Base-by-base conservation (phyloP, 371 early-diverging fungal genomes). In the Mucor velutinosus region DNA sequence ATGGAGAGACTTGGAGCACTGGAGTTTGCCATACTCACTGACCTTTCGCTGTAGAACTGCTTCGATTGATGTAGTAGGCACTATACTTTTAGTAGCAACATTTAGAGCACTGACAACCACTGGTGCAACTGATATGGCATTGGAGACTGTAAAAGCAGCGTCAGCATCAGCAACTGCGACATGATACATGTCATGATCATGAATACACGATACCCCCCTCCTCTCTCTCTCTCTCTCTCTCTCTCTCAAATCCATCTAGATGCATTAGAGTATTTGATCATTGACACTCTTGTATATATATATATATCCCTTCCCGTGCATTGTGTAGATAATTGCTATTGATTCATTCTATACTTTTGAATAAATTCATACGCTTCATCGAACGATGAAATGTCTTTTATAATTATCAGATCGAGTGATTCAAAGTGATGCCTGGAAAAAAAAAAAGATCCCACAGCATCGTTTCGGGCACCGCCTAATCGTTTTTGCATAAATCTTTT, bases 41-140 rank as follows among this genome's bases (percentile, higher is more conserved):
- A n/a, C 23, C 3, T 65, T 62, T 19, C 14, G 10, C 41, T 58
- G 45, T 21, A 86, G 83, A 58, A 87, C 88, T 8, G 86, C 88
- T 5, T 66, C 79, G 7, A 85, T 87, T 60, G 88, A 86, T 66
- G 85, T 87, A 27, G 63, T 86, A 51, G 86, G 86, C 23, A 87
- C 88, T 7, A 74, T 78, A 2, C 65, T 87, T 19, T 74, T 87
- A 14, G 88, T 87, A 10, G 23, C 67, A 39, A 70, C 79, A 19
- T 87, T 83, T 67, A 60, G 74, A 23, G 63, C 43, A 51, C 60
- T 82, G n/a, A 82, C 78, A 19, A 43, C 59, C 29, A 64, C 72
- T 23, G 79, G 77, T 37, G 76, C 73, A 30, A 65, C 73, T 41
- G 74, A 81, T 53, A 81, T 81, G 81, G 53, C 73, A 0, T 58